phyloP scores from a whole-genome alignment of 139 green algal genomes.

The Pycnococcus provasolii region DNA sequence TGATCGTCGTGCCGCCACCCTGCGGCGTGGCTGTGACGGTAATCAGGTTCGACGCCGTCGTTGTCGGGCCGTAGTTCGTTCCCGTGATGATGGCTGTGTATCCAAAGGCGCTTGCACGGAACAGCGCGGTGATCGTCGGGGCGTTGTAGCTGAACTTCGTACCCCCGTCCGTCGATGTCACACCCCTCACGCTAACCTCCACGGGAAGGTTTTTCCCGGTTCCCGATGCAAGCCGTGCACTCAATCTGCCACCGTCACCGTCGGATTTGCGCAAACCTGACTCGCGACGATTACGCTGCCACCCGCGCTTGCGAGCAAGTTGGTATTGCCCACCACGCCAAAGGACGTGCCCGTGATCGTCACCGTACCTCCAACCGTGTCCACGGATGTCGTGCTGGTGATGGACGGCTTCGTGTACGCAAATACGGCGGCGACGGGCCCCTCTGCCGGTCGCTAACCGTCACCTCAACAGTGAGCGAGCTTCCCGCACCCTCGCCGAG shows the following conservation, averaged over 20 bases:
- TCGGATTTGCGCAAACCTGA: slow-evolving; percentile 4
- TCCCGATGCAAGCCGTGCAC: slow-evolving; percentile 10
- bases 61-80: slow-evolving; percentile 17
- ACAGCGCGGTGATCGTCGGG: slow-evolving; percentile 7
- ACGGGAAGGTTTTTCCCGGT: too few relatives aligned
- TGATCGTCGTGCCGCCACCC: slow-evolving; percentile 3
- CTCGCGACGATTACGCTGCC: background rate
- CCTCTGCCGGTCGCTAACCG: too few relatives aligned
- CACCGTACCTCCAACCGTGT: slow-evolving; percentile 9
- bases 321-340: too few relatives aligned
- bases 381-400: slow-evolving; percentile 6
- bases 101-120: slow-evolving; percentile 6
- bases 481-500: too few relatives aligned
- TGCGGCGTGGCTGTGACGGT: slow-evolving; percentile 1
- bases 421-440: too few relatives aligned
- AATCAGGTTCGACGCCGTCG: background rate
- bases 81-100: slow-evolving; percentile 17
- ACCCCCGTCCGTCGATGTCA: too few relatives aligned
- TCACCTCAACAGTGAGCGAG: too few relatives aligned
- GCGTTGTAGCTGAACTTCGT: slow-evolving; percentile 1
- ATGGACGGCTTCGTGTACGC: background rate
- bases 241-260: slow-evolving; percentile 18
- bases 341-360: slow-evolving; percentile 21
- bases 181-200: too few relatives aligned
- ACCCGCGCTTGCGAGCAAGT: too few relatives aligned